Base-by-base conservation (phyloP, 257 asterid genomes). In the Striga asiatica region DNA sequence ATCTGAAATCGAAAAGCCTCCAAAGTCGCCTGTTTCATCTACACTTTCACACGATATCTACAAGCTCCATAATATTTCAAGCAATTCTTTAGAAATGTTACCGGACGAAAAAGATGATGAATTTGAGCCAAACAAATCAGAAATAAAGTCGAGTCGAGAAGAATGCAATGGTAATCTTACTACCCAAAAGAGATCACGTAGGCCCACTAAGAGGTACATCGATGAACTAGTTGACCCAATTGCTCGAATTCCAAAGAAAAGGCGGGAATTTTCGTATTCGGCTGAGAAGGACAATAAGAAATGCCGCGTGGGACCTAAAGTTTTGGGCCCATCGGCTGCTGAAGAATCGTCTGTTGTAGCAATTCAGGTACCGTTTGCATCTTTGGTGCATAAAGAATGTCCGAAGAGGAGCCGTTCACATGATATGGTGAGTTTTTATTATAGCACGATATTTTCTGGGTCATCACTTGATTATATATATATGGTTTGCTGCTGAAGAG, bases 311-410 rank as follows among this genome's bases (percentile, higher is more conserved):
- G 79, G 71, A 56, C 39, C 85, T 60, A 70, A 31, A 66, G 77
- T 64, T 31, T 48, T 66, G 49, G 73, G 20, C n/a, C n/a, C n/a
- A 60, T 70, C 64, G 38, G 70, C 75, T 29, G 60, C 65, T 7
- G 95, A 82, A 56, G 98, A 82, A 60, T 35, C 81, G 11, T 45
- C 82, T 64, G 83, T 68, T 19, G 70, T 47, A 58, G 97, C 95
- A 65, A 91, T 91, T 70, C 97, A 91, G 78, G 98, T 91, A 64
- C 98, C 98, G 7, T 91, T 91, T 59, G 98, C 76, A 53, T 79
- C 95, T 52, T 60, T 84, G 29, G 76, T 68, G 54, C 76, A 64
- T 17, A 68, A 77, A 50, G 95, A 82, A 71, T 54, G 74, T 54
- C 70, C 73, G 2, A 66, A 69, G 67, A 68, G 63, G 67, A 68